Conservation (phyloP, 1,284 basidiomycete genomes). For the Leccinum fallax region DNA sequence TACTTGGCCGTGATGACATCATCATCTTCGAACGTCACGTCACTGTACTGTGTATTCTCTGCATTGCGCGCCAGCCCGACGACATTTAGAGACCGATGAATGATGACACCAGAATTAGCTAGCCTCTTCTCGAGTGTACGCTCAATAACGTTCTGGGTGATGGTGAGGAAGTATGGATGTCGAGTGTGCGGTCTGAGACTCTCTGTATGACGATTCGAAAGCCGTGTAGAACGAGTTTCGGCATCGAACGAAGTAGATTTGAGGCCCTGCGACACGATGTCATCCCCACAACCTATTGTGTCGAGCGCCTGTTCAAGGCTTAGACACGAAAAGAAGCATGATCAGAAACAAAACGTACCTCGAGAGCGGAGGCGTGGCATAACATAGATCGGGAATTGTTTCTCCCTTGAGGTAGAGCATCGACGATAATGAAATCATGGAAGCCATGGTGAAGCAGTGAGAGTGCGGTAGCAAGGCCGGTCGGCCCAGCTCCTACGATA, state of each 20-base stretch:
- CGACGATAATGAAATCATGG: constrained; percentile 35
- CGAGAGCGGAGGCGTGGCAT: not conserved
- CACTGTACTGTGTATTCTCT: constrained; percentile 27
- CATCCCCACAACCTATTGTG: not conserved
- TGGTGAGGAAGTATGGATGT: constrained; percentile 40
- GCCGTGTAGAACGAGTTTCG: not conserved
- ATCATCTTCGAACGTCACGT: constrained; percentile 54
- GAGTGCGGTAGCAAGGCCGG: constrained; percentile 9
- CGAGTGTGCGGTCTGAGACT: constrained; percentile 37
- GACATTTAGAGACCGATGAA: constrained; percentile 28
- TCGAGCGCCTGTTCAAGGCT: not conserved
- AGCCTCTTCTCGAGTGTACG: constrained; percentile 41
- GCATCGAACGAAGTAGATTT: constrained; percentile 23
- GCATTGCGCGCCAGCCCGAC: constrained; percentile 35
- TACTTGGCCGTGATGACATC: constrained; percentile 47
- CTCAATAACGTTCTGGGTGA: constrained; percentile 54
- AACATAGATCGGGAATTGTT: not conserved
- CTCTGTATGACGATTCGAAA: not conserved
- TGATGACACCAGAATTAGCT: constrained; percentile 30
- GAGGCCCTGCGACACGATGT: constrained; percentile 41
- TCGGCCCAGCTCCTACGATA: too few species aligned
- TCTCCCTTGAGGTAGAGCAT: not conserved
- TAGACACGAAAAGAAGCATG: not conserved
- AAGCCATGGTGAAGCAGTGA: constrained; percentile 40
- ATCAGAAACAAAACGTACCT: not conserved